These are phyloP conservation scores for Golovinomyces cichoracearum DNA, from an alignment of 2,329 filamentous ascomycete genomes.

Conservation along the genomic window DNA sequence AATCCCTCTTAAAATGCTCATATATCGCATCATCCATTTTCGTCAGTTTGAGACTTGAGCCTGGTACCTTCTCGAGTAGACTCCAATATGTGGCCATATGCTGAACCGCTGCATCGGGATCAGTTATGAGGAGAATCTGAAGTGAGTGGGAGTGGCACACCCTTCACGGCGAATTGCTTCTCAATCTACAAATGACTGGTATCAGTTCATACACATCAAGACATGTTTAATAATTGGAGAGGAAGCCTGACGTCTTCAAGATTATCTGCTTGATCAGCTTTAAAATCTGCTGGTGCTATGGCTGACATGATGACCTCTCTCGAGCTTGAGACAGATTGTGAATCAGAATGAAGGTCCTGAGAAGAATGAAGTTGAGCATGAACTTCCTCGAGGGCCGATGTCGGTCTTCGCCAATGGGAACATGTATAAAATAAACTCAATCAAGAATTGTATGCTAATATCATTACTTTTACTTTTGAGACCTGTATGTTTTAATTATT, in stretches of 20 bases:
- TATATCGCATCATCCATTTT: slow-evolving; percentile 89
- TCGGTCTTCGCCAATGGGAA: no score
- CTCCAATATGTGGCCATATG: slow-evolving; percentile 95
- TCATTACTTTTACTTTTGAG: no score
- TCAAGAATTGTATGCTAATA: no score
- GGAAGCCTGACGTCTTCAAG: slow-evolving; percentile 33
- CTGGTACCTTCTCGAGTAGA: slow-evolving; percentile 72
- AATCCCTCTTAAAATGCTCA: slow-evolving; percentile 62
- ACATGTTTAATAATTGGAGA: slow-evolving; percentile 1
- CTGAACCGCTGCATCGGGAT: slow-evolving; percentile 38
- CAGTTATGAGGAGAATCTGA: slow-evolving; percentile 7
- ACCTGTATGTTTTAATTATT: no score
- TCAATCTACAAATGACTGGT: slow-evolving; percentile 43
- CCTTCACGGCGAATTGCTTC: slow-evolving; percentile 97
- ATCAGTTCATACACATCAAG: not conserved
- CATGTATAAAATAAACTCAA: no score
- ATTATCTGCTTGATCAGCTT: slow-evolving; percentile 40
- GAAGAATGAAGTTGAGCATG: not conserved
- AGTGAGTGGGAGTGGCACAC: slow-evolving; percentile 18
- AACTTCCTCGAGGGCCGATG: no score
- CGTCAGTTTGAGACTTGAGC: slow-evolving; percentile 70
- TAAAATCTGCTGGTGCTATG: slow-evolving; percentile 18
- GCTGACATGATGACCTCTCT: not conserved
- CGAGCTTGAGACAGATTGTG: not conserved
- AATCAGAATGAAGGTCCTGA: not conserved